These are phyloP conservation scores for Hypomyces rosellus DNA, from an alignment of 2,329 filamentous ascomycete genomes.

Conservation along the genomic window DNA sequence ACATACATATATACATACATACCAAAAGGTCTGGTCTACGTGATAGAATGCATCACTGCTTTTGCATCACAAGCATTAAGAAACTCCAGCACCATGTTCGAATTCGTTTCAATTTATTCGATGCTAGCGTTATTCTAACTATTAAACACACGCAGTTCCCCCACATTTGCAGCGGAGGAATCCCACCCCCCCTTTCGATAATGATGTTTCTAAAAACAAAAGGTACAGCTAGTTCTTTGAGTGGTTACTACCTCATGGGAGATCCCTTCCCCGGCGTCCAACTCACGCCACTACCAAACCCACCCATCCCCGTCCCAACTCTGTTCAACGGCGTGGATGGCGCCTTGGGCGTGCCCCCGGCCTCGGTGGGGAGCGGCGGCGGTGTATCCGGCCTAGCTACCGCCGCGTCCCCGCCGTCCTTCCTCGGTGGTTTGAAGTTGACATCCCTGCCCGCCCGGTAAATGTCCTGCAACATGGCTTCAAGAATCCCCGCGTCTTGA, in stretches of 20 bases:
- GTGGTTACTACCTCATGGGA: constrained; percentile 22
- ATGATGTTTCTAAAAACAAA: too few relatives aligned
- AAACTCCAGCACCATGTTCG: too few relatives aligned
- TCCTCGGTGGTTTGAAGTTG: constrained; percentile 46
- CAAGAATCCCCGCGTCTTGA: constrained; percentile 74
- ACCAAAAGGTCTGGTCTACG: too few relatives aligned
- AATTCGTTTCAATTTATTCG: too few relatives aligned
- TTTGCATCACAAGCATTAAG: too few relatives aligned
- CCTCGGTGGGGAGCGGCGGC: constrained; percentile 40
- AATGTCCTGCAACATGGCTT: constrained; percentile 80
- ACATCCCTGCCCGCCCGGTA: constrained; percentile 51
- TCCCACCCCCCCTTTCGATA: too few relatives aligned
- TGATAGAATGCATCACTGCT: too few relatives aligned
- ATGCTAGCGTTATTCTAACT: too few relatives aligned
- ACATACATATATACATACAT: too few relatives aligned
- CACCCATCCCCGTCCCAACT: constrained; percentile 27
- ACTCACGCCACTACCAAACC: constrained; percentile 32
- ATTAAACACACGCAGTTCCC: too few relatives aligned
- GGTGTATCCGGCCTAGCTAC: constrained; percentile 47
- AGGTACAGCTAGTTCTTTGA: too few relatives aligned
- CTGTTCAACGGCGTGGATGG: constrained; percentile 44
- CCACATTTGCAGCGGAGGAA: too few relatives aligned
- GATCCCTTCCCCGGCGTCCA: constrained; percentile 44
- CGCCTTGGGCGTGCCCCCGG: constrained; percentile 24
- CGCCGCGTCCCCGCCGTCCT: constrained; percentile 36